phyloP scores from a whole-genome alignment of 2,329 filamentous ascomycete species.

The Aspergillus transmontanensis region DNA sequence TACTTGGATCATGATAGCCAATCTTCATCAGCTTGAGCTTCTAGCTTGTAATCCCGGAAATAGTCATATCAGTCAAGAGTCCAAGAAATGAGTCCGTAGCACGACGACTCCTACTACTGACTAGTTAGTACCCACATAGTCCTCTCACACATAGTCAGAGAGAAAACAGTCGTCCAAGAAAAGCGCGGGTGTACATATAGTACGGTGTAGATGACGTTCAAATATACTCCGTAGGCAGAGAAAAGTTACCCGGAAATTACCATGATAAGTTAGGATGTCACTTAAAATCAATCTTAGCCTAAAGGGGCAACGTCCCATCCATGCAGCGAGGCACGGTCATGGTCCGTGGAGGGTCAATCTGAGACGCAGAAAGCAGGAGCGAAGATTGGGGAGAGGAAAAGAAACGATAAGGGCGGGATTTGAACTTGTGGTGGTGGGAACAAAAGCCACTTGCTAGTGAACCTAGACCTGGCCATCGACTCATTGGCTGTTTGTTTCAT shows the following conservation, averaged over 20 bases:
- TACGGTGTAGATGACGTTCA: neutral
- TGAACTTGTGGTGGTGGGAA: neutral
- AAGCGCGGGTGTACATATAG: neutral
- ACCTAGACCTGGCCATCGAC: neutral
- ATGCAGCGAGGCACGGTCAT: neutral
- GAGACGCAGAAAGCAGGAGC: neutral
- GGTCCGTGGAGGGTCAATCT: slow-evolving; percentile 10
- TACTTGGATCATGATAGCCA: neutral
- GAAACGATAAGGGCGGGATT: neutral
- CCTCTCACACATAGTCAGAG: neutral
- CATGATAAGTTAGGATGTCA: neutral
- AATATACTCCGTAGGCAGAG: neutral
- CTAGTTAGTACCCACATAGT: neutral
- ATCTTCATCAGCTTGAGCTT: neutral
- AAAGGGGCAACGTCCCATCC: slow-evolving; percentile 4
- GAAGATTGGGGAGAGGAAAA: neutral
- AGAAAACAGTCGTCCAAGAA: neutral
- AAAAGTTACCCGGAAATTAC: neutral
- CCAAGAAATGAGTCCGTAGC: neutral
- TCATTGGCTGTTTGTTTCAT: neutral
- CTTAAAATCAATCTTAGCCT: neutral
- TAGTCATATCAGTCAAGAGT: neutral
- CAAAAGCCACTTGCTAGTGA: neutral
- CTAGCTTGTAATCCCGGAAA: neutral
- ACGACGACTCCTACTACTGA: neutral